Base-by-base conservation (phyloP, 441 rosid species). In the Arabidopsis hybrid region DNA sequence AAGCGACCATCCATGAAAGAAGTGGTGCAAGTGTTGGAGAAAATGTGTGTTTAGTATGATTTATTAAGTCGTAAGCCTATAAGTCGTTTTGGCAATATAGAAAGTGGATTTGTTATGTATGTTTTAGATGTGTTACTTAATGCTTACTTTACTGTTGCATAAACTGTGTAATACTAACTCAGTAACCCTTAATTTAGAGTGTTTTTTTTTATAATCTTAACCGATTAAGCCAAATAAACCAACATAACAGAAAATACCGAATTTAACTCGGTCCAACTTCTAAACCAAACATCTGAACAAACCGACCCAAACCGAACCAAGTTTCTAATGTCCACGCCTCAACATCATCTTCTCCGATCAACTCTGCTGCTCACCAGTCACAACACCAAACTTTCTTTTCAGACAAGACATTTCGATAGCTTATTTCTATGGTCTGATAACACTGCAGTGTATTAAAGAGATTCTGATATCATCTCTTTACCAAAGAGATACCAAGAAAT, bases 1-100 rank as follows among this genome's bases (percentile, higher is more conserved):
- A 91, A 83, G 82, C 90, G 99, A 85, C 95, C 95, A 6, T 67
- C 88, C 63, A 89, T 91, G 96, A 94, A 85, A 67, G 97, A 89
- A 75, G 91, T 83, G 13, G 62, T 82, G 11, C 91, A 88, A 60
- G 79, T 83, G 39, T 83, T 92, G 5, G 97, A 88, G 50, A 91
- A 90, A 83, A 63, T 87, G 29, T 34, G 2, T 50, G 18, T 65
- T 65, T 77, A 72, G 72, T 58, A 42, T 40, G 34, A 16, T 18
- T 68, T n/a, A 32, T 60, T 70, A 34, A 43, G 13, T 36, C n/a
- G 12, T 53, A 17, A 51, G 45, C 55, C 56, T 35, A 36, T 34
- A 66, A 59, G 13, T 59, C 67, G 8, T 52, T 43, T 36, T 26
- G 29, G 5, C 43, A n/a, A 8, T 66, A 13, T 66, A 56, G 46